These are phyloP conservation scores for Rhynchospora breviuscula DNA, from an alignment of 176 grass and related monocot species.

Conservation along the genomic window DNA sequence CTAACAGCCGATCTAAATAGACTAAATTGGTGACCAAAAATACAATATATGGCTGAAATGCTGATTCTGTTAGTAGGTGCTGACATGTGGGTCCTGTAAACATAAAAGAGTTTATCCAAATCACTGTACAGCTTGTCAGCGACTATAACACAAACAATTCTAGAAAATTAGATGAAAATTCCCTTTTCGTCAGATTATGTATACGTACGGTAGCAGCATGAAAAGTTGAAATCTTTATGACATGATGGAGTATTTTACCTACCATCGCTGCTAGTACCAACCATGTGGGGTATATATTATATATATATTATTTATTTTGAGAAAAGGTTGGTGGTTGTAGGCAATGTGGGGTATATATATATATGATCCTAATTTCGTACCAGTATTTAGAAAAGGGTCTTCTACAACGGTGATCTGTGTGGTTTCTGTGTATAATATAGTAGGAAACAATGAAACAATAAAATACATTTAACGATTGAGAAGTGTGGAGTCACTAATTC, in stretches of 20 bases:
- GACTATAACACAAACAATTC: neutral
- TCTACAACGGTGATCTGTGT: neutral
- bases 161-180: neutral
- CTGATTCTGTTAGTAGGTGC: neutral
- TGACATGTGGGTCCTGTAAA: neutral
- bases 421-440: too few species aligned
- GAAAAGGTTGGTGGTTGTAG: too few species aligned
- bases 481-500: too few species aligned
- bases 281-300: neutral
- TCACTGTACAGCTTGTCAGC: neutral
- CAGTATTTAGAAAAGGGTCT: neutral
- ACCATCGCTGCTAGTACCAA: neutral
- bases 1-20: neutral
- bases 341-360: neutral
- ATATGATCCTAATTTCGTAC: neutral
- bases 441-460: too few species aligned
- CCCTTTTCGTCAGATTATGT: neutral
- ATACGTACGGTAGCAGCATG: neutral
- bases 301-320: too few species aligned
- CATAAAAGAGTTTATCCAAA: neutral
- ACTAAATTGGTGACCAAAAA: neutral
- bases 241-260: neutral
- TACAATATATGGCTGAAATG: neutral
- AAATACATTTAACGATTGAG: too few species aligned
- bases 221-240: too few species aligned